Percentiles rank a stretch among this genome's conserved stretches.
These are phyloP conservation scores for Erythrobasidium hasegawianum DNA, from an alignment of 1,284 basidiomycete genomes.

Conservation along the genomic window DNA sequence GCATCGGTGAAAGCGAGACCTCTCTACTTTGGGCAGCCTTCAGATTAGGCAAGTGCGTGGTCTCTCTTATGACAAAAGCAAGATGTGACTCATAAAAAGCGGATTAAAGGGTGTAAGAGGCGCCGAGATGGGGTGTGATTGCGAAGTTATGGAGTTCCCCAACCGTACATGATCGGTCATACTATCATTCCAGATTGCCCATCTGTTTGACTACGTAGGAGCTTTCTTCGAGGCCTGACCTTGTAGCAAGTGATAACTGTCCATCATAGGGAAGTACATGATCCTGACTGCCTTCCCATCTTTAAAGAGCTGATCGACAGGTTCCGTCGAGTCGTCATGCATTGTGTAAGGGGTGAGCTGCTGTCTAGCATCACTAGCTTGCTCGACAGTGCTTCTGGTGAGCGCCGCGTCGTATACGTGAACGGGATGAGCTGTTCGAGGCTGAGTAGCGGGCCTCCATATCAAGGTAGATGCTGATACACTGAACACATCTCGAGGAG, in stretches of 20 bases:
- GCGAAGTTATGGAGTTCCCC: too few relatives aligned
- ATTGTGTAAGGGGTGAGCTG: neutral
- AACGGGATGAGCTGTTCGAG: neutral
- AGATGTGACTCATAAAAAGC: too few relatives aligned
- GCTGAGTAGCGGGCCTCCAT: neutral
- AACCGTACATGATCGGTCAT: too few relatives aligned
- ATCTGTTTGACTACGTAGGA: too few relatives aligned
- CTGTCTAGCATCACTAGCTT: neutral
- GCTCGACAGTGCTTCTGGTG: neutral
- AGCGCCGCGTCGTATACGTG: neutral
- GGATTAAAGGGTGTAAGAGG: too few relatives aligned
- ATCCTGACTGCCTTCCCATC: neutral
- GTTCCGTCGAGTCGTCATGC: neutral
- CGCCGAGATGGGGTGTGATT: too few relatives aligned
- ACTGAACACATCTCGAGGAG: neutral
- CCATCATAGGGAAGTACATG: constrained; percentile 1
- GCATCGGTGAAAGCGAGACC: too few relatives aligned
- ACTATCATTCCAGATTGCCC: too few relatives aligned
- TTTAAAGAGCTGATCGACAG: constrained; percentile 3
- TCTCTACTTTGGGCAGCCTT: too few relatives aligned
- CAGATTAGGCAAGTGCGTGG: too few relatives aligned
- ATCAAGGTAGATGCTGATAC: neutral
- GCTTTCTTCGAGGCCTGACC: neutral
- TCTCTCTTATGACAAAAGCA: too few relatives aligned
- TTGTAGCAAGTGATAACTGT: neutral